Evolutionary conservation across 306 rosid genomes (phyloP).

Genomic region (Vicia villosa): DNA sequence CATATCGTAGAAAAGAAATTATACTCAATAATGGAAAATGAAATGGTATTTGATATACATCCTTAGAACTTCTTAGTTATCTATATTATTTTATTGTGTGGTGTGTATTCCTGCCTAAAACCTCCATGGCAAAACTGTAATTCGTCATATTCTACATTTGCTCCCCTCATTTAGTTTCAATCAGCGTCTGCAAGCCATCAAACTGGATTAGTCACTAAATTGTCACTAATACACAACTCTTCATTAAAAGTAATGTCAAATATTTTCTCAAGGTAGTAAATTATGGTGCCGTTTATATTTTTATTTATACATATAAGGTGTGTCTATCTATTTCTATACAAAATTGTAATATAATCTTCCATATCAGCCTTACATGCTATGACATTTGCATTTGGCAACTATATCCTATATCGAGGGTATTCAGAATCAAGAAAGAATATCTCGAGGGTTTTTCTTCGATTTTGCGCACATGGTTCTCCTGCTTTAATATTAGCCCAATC

Average conservation of each 20-base stretch:
- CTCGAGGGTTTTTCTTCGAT: no score
- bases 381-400: no score
- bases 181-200: not conserved
- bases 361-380: no score
- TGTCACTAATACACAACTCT: not conserved
- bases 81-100: no score
- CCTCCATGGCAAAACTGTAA: no score
- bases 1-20: slow-evolving; percentile 1
- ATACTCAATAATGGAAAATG: not conserved
- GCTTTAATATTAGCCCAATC: no score
- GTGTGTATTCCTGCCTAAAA: no score
- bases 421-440: no score
- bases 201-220: not conserved
- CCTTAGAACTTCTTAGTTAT: slow-evolving; percentile 8
- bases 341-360: not conserved
- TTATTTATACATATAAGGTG: no score
- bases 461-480: no score
- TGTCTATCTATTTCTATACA: no score
- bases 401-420: no score
- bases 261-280: not conserved
- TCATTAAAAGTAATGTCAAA: not conserved
- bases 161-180: not conserved
- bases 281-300: not conserved
- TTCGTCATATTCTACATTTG: not conserved
- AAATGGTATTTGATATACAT: not conserved